Evolutionary conservation across 495 filamentous ascomycete species (phyloP).

Genomic region (Daldinia bambusicola): DNA sequence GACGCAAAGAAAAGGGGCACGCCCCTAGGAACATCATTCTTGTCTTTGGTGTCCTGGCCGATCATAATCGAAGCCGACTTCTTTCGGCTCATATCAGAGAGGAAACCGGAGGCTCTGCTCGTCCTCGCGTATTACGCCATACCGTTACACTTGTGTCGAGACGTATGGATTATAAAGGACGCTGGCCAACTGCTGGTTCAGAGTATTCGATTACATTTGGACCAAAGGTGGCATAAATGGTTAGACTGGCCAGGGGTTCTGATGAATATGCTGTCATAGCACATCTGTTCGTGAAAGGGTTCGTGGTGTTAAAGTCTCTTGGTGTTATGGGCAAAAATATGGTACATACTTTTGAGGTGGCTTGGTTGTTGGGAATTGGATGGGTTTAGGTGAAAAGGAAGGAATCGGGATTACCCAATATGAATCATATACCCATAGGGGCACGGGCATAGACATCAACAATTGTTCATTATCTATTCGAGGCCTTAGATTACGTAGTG

Average conservation of each 20-base stretch:
- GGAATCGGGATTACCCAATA: not conserved
- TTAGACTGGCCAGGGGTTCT: conserved; percentile 33
- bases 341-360: not conserved
- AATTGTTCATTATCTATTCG: not conserved
- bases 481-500: not conserved
- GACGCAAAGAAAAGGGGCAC: not conserved
- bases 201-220: conserved; percentile 29
- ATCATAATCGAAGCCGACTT: conserved; percentile 28
- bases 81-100: conserved; percentile 24
- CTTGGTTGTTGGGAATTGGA: not conserved
- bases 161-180: conserved; percentile 29
- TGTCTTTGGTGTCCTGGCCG: conserved; percentile 32
- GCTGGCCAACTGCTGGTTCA: conserved; percentile 22
- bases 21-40: conserved; percentile 7
- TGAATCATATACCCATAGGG: not conserved
- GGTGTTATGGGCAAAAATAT: not conserved
- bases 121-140: conserved; percentile 33
- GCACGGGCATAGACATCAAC: not conserved
- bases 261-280: conserved; percentile 16
- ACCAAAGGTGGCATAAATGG: conserved; percentile 33
- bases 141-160: conserved; percentile 24
- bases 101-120: conserved; percentile 28
- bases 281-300: not conserved
- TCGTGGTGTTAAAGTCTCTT: not conserved
- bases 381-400: not conserved